Evolutionary conservation across 2,329 filamentous ascomycete genomes (phyloP), one percentile per base, ranked within the genome.

Genomic region (Venturiaceae sp.): DNA sequence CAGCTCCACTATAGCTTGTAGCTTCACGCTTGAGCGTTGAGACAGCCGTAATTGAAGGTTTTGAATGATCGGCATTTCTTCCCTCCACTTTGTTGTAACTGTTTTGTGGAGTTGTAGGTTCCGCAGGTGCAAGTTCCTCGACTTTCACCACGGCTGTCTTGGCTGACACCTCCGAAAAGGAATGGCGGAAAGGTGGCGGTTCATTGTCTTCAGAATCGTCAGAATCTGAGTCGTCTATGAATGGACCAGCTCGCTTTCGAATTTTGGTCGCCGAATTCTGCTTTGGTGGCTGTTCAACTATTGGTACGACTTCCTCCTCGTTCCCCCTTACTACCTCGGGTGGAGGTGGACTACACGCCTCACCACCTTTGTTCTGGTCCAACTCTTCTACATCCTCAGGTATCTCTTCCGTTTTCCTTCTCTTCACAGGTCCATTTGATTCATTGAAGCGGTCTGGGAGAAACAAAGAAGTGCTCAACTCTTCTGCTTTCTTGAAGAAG

Each of bases 141-240:
- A 36, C 30, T 30, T 54, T 39, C 14, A 36, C 11, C 30, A 36
- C 52, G 16, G 52, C 13, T 30, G 52, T 23, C 26, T 54, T 13
- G n/a, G 19, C 36, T 39, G 36, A 39, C 13, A 16, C n/a, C n/a
- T n/a, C n/a, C n/a, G n/a, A n/a, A n/a, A n/a, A n/a, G n/a, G 14
- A 50, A 21, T 28, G 28, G 28, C 44, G 44, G 44, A 14, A 50
- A 30, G 44, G 44, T 14, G 44, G 44, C 30, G 23, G 26, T 50
- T 50, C 44, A n/a, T 50, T 7, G 26, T n/a, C 11, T 7, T 50
- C 64, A 16, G 73, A 71, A 7, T 80, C 74, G 56, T 85, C 82
- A 41, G 77, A 83, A 57, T 85, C 82, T 1, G 87, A 90, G 61
- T 90, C 86, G 59, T 87, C 81, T 41, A 91, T 67, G 64, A 92